A percentile compares a stretch with the other conserved stretches of the same genome.
Evolutionary conservation across 208 protist species (phyloP).

Genomic region (Angomonas ambiguus): DNA sequence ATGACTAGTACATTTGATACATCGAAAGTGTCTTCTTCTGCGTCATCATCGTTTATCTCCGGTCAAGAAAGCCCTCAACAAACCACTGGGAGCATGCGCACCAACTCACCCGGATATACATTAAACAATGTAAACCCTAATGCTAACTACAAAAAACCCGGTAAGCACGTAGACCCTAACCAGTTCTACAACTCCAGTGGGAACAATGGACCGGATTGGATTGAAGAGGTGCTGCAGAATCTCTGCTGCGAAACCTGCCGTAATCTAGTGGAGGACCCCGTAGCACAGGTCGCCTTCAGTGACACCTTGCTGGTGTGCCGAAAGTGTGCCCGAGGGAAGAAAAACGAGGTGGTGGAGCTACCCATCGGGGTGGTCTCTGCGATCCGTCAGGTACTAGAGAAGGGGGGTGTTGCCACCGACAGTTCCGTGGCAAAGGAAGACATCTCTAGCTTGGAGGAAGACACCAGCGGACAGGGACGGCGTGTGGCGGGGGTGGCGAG

Average conservation of each 20-base stretch:
- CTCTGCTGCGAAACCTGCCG: background rate
- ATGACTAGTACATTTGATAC: conserved; percentile 6
- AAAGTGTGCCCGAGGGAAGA: conserved; percentile 23
- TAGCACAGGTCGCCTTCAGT: background rate
- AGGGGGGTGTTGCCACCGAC: conserved; percentile 1
- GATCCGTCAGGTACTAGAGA: conserved; percentile 16
- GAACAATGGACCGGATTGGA: background rate
- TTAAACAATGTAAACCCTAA: conserved; percentile 11
- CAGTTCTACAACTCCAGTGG: background rate
- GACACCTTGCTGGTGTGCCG: conserved; percentile 43
- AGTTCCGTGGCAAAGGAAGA: background rate
- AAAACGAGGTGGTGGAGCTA: conserved; percentile 22
- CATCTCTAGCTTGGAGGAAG: background rate
- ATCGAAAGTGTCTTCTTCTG: conserved; percentile 18
- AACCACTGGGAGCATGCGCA: background rate
- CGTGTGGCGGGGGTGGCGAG: background rate
- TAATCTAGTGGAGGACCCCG: conserved; percentile 2
- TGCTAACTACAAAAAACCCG: background rate
- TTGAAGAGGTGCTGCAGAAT: background rate
- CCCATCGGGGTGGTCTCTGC: conserved; percentile 23
- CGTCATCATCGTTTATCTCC: conserved; percentile 22
- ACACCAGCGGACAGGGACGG: background rate
- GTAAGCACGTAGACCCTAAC: background rate
- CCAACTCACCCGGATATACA: background rate
- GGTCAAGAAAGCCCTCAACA: conserved; percentile 8